Evolutionary conservation across 805 yeast genomes (phyloP), one percentile per base, ranked within the genome.

Genomic region (Millerozyma miso): DNA sequence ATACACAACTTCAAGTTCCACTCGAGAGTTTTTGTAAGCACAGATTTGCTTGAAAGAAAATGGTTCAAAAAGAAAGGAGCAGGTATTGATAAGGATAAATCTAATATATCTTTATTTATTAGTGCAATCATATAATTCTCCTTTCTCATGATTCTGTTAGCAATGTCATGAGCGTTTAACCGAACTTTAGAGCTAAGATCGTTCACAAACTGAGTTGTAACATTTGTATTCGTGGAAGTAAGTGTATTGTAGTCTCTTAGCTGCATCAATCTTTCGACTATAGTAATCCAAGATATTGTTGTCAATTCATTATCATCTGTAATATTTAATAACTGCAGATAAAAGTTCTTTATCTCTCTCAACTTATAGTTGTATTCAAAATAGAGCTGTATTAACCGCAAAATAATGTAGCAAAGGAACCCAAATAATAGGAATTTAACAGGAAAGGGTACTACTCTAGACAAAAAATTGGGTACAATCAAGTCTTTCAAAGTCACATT

Each of bases 51-150:
- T 31, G 61, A 42, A 16, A 57, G 49, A n/a, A 54, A 26, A 13
- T 32, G 31, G 6, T 44, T 43, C 39, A 52, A 19, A 2, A 19
- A 35, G 3, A 32, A 14, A 17, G 54, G 31, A 29, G 54, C 32
- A n/a, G 48, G 45, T 10, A 41, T 18, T 5, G 45, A 39, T 8
- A 88, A 58, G 0, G 85, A 73, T 18, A 87, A 65, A 54, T 85
- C 85, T 35, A 91, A 63, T 1, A 91, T 67, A 45, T 85, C 80
- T 51, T 82, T 86, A 62, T 88, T 90, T 54, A 87, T 81, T 51
- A 93, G 64, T 1, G 97, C 97, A 57, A 93, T 88, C 73, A 89
- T 74, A 60, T 90, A 93, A 58, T 93, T 93, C 47, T 93, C 99
- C 51, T 83, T 87, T 46, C 99, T 73, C 99, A 93, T 90, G 43